Base-by-base conservation (phyloP, 1,284 basidiomycete genomes). In the Marasmius fiardii region DNA sequence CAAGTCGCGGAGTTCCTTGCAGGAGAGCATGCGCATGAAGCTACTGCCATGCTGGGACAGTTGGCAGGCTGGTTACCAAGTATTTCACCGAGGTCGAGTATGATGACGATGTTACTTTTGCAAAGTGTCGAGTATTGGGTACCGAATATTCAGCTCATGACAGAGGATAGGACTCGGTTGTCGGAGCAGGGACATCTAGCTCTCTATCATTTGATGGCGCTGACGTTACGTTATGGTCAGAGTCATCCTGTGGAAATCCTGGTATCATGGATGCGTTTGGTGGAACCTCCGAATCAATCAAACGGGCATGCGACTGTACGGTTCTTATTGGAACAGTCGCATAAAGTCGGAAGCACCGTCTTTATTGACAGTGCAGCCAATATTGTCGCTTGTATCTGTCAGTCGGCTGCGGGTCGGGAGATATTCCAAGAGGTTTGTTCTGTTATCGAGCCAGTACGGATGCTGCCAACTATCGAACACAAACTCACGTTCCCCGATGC, bases 251-350 rank as follows among this genome's bases (percentile, higher is more conserved):
- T 93, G 62, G 93, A 95, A 65, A 79, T 97, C 34, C 79, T 88
- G n/a, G 81, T 85, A 1, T 80, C 96, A 18, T 95, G 95, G 88
- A 80, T 79, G 18, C 83, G 84, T 55, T 72, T 95, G 3, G 88
- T 92, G 1, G 83, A 90, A 52, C 74, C 82, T 3, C 82, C 88
- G 14, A 80, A 88, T 63, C 78, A 85, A 55, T 76, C 80, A 14
- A 95, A 95, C 63, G 90, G 90, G 0, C 88, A 88, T 58, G 90
- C 91, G 0, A 80, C 94, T 20, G 78, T 92, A 53, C 84, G 88
- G 45, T 97, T 95, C 70, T 74, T 97, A 3, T 79, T 97, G 44
- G 92, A 95, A 61, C 92, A 97, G 64, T 90, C 92, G 0, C 86
- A 90, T 54, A 91, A 90, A 70, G 86, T 94, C 43, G 87, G 90